Base-by-base conservation (phyloP, 2,329 filamentous ascomycete genomes). In the Aspergillus pseudoviridinutans region DNA sequence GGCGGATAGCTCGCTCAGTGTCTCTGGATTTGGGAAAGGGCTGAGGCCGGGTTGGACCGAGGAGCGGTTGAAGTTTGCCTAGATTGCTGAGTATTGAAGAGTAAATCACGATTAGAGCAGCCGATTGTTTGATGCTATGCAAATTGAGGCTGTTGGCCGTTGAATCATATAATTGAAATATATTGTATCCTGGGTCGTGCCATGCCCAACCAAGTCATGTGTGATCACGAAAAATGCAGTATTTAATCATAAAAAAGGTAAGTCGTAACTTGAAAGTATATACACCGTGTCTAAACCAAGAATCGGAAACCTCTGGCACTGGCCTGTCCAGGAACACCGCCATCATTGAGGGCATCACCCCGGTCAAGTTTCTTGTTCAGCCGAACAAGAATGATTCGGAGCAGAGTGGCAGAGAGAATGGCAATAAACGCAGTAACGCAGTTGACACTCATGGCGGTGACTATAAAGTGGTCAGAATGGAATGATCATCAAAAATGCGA, bases 321-420 rank as follows among this genome's bases (percentile, higher is more conserved):
- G 24, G 81, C 84, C 63, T 81, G 80, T 0, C 82, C 83, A 0
- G 84, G 82, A 22, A 49, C 82, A 74, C 10, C 67, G 71, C 56
- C 64, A 14, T 56, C 61, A 32, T 53, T 55, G 29, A 38, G 82
- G 74, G 80, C 82, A 3, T 88, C 82, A 0, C 87, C 88, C 14
- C 78, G 76, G 50, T 90, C 88, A 2, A 92, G 77, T 71, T 85
- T 89, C 77, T 81, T 85, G 67, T 92, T 92, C 65, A 91, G 68
- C 47, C 82, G 76, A 14, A 82, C 79, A 27, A 92, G 78, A 42
- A 90, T 83, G 38, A 86, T 76, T 9, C 87, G 77, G 64, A 92
- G 76, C 2, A 85, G 71, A 0, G 83, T 83, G 0, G 88, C 87
- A 58, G 84, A 81, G 27, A 84, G 64, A 49, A 91, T 86, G 1